phyloP scores from a whole-genome alignment of 345 rosid species.

The Lepidium aucheri region DNA sequence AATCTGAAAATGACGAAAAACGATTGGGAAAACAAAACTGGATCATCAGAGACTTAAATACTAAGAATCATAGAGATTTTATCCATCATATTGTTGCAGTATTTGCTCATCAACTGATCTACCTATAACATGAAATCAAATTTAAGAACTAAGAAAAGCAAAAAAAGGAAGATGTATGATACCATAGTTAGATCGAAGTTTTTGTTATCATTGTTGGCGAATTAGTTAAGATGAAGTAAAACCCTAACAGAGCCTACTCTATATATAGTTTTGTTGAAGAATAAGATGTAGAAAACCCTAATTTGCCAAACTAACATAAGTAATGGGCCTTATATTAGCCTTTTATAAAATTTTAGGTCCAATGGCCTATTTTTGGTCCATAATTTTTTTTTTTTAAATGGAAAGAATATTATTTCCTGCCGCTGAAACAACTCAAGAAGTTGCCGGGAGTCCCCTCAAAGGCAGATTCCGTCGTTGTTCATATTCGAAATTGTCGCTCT shows the following conservation, averaged over 20 bases:
- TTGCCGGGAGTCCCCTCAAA: not conserved
- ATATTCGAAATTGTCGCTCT: slow-evolving; percentile 15
- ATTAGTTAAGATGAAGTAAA: not conserved
- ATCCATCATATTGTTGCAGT: slow-evolving; percentile 42
- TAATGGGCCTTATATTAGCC: not conserved
- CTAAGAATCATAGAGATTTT: slow-evolving; percentile 28
- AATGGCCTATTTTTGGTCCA: not conserved
- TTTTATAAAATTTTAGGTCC: not conserved
- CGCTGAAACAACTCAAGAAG: slow-evolving; percentile 6
- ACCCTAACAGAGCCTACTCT: not conserved
- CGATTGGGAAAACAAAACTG: not conserved
- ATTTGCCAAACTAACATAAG: not conserved
- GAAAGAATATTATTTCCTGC: not conserved
- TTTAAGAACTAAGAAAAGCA: no score
- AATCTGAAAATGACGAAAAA: not conserved
- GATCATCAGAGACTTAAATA: slow-evolving; percentile 35
- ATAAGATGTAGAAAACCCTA: not conserved
- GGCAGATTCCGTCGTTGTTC: slow-evolving; percentile 5
- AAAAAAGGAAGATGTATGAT: not conserved
- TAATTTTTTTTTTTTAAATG: no score
- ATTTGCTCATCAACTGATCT: slow-evolving; percentile 32
- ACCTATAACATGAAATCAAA: not conserved
- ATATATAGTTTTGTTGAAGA: not conserved
- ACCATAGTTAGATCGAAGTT: not conserved
- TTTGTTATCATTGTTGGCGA: not conserved